Evolutionary conservation across 345 rosid genomes (phyloP).

Genomic region (Lumnitzera littorea): DNA sequence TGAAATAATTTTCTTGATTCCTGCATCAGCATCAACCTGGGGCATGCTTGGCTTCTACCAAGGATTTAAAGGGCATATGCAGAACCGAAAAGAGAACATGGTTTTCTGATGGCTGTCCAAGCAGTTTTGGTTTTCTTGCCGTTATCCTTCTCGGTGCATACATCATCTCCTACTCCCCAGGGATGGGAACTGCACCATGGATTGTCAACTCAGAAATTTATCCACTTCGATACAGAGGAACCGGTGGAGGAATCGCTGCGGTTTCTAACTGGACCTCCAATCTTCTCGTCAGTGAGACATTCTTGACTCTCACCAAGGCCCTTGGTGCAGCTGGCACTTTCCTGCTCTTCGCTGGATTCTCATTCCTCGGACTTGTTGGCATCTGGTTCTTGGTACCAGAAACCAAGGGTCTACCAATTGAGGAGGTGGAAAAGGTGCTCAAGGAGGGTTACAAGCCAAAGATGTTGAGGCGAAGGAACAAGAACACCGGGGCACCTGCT

Average conservation of each 20-base stretch:
- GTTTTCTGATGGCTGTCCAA: constrained; percentile 72
- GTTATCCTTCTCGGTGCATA: constrained; percentile 60
- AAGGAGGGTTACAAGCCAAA: constrained; percentile 46
- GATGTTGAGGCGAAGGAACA: constrained; percentile 13
- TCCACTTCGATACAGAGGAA: constrained; percentile 73
- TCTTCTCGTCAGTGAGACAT: constrained; percentile 59
- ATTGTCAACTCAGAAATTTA: constrained; percentile 93
- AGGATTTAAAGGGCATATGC: constrained; percentile 24
- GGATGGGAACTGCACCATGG: constrained; percentile 93
- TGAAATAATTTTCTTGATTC: not conserved
- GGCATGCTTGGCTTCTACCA: constrained; percentile 46
- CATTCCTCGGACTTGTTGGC: constrained; percentile 29
- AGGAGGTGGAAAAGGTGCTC: constrained; percentile 70
- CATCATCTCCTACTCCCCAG: constrained; percentile 64
- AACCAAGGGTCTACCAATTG: constrained; percentile 74
- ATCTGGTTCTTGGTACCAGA: constrained; percentile 75
- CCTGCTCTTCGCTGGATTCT: constrained; percentile 54
- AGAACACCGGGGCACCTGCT: not conserved
- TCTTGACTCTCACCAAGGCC: constrained; percentile 45
- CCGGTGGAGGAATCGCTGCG: constrained; percentile 80
- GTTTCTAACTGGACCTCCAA: constrained; percentile 75
- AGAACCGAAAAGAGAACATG: constrained; percentile 25
- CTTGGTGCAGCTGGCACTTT: constrained; percentile 57
- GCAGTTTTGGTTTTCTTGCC: constrained; percentile 64
- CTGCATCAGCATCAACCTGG: constrained; percentile 48